phyloP scores from a whole-genome alignment of 495 filamentous ascomycete species.

The Cairneyella variabilis region DNA sequence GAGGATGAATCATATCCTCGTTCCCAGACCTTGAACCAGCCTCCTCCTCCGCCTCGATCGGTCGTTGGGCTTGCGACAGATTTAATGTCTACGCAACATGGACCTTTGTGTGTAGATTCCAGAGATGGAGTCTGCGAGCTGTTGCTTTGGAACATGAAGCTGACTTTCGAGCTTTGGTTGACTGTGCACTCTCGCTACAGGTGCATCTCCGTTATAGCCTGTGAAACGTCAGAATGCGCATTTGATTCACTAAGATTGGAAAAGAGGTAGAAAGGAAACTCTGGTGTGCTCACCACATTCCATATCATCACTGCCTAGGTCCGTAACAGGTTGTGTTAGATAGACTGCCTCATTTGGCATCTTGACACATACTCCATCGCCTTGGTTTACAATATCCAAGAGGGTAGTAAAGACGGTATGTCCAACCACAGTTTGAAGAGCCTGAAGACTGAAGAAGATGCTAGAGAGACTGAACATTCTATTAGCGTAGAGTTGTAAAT shows the following conservation, averaged over 20 bases:
- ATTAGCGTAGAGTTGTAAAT: no score
- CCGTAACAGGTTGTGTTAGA: constrained; percentile 49
- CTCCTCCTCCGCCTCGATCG: constrained; percentile 46
- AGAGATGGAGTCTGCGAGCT: constrained; percentile 49
- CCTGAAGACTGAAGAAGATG: no score
- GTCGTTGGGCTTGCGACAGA: constrained; percentile 40
- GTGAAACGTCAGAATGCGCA: constrained; percentile 2
- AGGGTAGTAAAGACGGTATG: constrained; percentile 69
- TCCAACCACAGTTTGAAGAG: constrained; percentile 32
- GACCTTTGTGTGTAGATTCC: constrained; percentile 62
- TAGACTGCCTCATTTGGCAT: constrained; percentile 48
- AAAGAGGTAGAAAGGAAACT: no score
- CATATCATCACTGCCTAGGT: constrained; percentile 56
- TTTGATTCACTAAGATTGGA: background rate
- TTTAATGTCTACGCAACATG: constrained; percentile 73
- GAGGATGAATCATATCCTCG: constrained; percentile 53
- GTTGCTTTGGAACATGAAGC: constrained; percentile 62
- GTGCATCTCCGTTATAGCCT: constrained; percentile 53
- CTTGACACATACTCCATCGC: constrained; percentile 66
- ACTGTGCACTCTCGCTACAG: constrained; percentile 56
- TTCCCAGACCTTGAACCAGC: constrained; percentile 81
- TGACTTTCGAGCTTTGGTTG: constrained; percentile 49
- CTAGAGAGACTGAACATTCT: background rate
- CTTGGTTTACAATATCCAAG: constrained; percentile 60
- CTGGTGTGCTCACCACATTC: constrained; percentile 56